These are phyloP conservation scores for Saturnispora kantuleensis DNA, from an alignment of 805 yeast genomes.

Conservation along the genomic window DNA sequence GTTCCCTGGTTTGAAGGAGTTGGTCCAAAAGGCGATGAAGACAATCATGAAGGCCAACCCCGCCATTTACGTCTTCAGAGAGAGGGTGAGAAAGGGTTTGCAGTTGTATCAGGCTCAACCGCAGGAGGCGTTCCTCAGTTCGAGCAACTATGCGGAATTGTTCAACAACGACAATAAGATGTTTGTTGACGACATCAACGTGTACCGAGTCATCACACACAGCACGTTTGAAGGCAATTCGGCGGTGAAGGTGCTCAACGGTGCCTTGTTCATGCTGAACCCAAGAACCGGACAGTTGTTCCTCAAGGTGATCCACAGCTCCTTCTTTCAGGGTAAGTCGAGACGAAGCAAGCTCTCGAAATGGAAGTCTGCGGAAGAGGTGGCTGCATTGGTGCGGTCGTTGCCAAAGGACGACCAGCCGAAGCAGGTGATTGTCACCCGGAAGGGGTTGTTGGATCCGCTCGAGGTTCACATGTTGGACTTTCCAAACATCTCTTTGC, in stretches of 20 bases:
- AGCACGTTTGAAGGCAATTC: conserved; percentile 87
- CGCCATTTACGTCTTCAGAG: conserved; percentile 81
- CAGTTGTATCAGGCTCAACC: conserved; percentile 92
- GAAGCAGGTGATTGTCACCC: conserved; percentile 77
- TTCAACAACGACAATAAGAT: conserved; percentile 77
- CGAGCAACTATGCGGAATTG: conserved; percentile 82
- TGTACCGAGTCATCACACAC: conserved; percentile 86
- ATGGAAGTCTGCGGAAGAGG: conserved; percentile 98
- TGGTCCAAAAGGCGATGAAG: conserved; percentile 84
- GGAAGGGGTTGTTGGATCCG: conserved; percentile 90
- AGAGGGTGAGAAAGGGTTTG: conserved; percentile 86
- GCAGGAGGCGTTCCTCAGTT: conserved; percentile 81
- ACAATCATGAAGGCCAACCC: conserved; percentile 94
- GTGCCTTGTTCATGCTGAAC: conserved; percentile 81
- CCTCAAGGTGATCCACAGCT: conserved; percentile 81
- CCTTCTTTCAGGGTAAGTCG: conserved; percentile 96
- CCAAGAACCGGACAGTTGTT: conserved; percentile 88
- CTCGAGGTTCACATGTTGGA: conserved; percentile 94
- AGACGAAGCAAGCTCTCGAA: conserved; percentile 87
- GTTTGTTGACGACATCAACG: conserved; percentile 89
- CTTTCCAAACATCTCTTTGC: conserved; percentile 82
- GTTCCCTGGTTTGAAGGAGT: conserved; percentile 90
- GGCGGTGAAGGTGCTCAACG: conserved; percentile 87
- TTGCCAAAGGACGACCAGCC: conserved; percentile 93
- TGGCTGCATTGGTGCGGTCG: conserved; percentile 81